phyloP scores from a whole-genome alignment of 2,329 filamentous ascomycete species.

The Fusarium pseudonygamai region DNA sequence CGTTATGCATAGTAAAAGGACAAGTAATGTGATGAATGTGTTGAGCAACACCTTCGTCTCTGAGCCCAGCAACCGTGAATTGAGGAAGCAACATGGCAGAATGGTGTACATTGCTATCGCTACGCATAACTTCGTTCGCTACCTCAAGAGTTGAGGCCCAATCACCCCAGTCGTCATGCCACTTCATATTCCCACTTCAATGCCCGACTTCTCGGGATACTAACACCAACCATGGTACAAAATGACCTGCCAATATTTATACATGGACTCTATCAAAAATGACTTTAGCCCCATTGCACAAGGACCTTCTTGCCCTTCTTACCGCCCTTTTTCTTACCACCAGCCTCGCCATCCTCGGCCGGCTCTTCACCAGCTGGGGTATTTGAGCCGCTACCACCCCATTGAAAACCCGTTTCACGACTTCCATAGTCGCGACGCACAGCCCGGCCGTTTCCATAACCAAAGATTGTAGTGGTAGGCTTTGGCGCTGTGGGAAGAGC shows the following conservation, averaged over 20 bases:
- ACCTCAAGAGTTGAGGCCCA: background rate
- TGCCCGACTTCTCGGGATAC: background rate
- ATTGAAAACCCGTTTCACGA: slow-evolving; percentile 62
- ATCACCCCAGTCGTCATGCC: background rate
- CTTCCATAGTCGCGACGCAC: slow-evolving; percentile 64
- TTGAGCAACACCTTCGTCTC: background rate
- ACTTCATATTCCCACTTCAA: background rate
- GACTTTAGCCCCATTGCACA: slow-evolving; percentile 65
- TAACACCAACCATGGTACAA: background rate
- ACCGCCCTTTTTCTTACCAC: slow-evolving; percentile 63
- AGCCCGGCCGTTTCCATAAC: slow-evolving; percentile 63
- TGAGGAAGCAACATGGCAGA: background rate
- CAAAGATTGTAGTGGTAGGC: slow-evolving; percentile 69
- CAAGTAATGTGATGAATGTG: too few relatives aligned
- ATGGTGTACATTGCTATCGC: background rate
- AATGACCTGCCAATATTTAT: background rate
- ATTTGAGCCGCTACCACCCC: slow-evolving; percentile 51
- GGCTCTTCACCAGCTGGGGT: slow-evolving; percentile 43
- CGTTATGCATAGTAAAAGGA: too few relatives aligned
- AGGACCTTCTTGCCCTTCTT: slow-evolving; percentile 71
- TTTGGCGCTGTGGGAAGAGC: slow-evolving; percentile 83
- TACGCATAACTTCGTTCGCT: background rate
- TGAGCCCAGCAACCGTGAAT: background rate
- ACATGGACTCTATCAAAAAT: background rate
- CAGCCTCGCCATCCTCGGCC: slow-evolving; percentile 42